phyloP scores from a whole-genome alignment of 345 rosid genomes.

The Populus nigra region DNA sequence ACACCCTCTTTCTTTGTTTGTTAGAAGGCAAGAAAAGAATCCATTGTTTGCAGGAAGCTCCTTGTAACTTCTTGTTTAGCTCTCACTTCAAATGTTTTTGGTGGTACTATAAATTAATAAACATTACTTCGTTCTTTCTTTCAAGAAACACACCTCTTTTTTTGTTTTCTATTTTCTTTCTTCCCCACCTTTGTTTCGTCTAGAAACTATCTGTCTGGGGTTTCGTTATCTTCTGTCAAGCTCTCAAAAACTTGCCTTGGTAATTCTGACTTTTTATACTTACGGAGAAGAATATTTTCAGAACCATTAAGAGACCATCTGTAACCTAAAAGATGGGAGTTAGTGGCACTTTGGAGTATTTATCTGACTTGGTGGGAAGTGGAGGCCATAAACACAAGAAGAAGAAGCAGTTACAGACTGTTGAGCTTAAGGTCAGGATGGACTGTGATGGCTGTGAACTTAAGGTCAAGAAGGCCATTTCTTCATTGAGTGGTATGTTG shows the following conservation, averaged over 20 bases:
- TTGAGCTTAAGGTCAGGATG: conserved; percentile 92
- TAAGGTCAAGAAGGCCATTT: conserved; percentile 79
- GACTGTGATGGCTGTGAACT: conserved; percentile 99
- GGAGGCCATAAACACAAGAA: conserved; percentile 52
- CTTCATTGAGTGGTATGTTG: conserved; percentile 69
- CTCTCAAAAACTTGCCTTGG: neutral
- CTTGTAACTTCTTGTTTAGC: conserved; percentile 26
- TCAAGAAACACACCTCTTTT: neutral
- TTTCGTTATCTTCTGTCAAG: neutral
- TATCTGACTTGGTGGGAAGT: conserved; percentile 72
- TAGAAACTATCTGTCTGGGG: neutral
- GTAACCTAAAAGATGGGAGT: conserved; percentile 60
- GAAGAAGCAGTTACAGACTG: conserved; percentile 69
- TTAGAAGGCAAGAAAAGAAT: conserved; percentile 46
- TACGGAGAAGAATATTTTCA: neutral
- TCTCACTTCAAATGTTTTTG: neutral
- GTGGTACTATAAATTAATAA: conserved; percentile 3
- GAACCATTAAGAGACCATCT: neutral
- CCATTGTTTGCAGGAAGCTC: conserved; percentile 25
- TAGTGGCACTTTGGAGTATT: conserved; percentile 72
- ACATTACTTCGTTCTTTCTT: neutral
- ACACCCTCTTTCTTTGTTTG: conserved; percentile 27
- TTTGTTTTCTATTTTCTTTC: neutral
- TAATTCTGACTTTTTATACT: neutral
- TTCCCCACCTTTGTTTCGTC: neutral